Conservation (phyloP, 2,329 filamentous ascomycete genomes). For the Bipolaris zeicola region DNA sequence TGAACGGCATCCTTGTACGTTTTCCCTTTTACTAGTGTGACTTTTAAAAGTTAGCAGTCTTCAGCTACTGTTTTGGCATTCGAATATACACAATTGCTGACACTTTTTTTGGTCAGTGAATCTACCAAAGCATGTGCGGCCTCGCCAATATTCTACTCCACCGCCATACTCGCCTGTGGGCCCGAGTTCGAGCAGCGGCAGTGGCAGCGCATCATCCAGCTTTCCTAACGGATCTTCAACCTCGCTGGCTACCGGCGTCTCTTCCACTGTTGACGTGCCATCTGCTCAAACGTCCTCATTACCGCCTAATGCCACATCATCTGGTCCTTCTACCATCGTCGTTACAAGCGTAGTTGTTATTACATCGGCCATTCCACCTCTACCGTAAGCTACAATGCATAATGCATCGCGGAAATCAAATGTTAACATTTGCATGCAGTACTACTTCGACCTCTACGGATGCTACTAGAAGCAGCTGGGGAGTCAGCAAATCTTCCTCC, state of each 20-base stretch:
- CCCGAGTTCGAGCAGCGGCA: conserved; percentile 11
- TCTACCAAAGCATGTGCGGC: conserved; percentile 23
- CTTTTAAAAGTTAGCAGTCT: not conserved
- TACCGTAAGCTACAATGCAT: conserved; percentile 16
- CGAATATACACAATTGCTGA: not conserved
- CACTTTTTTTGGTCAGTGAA: conserved; percentile 10
- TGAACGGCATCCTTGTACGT: conserved; percentile 25
- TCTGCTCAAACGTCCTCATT: conserved; percentile 5
- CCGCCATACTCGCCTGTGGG: conserved; percentile 20
- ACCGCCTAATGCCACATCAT: conserved; percentile 1
- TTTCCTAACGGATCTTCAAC: conserved; percentile 3
- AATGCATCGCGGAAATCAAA: conserved; percentile 1
- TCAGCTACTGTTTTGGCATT: not conserved
- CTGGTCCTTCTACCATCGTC: conserved; percentile 5
- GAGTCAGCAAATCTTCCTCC: conserved; percentile 12
- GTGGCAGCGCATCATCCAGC: conserved; percentile 5
- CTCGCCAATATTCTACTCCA: conserved; percentile 27
- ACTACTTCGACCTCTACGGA: conserved; percentile 18
- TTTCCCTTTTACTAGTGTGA: not conserved
- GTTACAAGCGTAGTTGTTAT: conserved; percentile 12
- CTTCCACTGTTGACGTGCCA: conserved; percentile 10
- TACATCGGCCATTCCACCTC: conserved; percentile 12
- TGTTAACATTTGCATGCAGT: conserved; percentile 9
- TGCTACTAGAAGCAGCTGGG: conserved; percentile 27
- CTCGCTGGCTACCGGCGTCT: conserved; percentile 11